Evolutionary conservation across 2,329 filamentous ascomycete genomes (phyloP), one percentile per base, ranked within the genome.

Genomic region (Fusarium kyushuense): DNA sequence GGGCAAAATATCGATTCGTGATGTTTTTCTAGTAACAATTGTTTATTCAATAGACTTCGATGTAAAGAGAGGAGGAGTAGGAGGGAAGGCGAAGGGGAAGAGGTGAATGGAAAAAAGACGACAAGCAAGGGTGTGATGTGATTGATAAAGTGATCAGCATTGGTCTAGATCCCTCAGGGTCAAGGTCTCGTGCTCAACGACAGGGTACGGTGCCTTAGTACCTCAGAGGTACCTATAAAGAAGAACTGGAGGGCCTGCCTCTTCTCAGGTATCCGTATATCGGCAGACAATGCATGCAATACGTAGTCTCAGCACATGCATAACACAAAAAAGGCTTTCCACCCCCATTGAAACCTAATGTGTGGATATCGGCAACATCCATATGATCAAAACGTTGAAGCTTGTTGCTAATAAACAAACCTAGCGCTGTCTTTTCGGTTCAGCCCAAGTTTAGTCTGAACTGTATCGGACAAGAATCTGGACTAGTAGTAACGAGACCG

Each of bases 161-260:
- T 47, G 60, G 60, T 63, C 60, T 64, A 64, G 60, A 65, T 64
- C 60, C 33, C 29, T 54, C 49, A 63, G 54, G 47, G 55, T 35
- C 43, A 47, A 63, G 46, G 61, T 64, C 59, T 64, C 59, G 61
- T 64, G 61, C 61, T 41, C 53, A 59, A 59, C 10, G 21, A 53
- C 45, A 63, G 40, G 46, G 43, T 57, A 56, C 30, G 11, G 41
- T 43, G n/a, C 19, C 30, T 48, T 27, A 27, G 27, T 27, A 25
- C 46, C 32, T n/a, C n/a, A n/a, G n/a, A n/a, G n/a, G n/a, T 25
- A 58, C 30, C 21, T 53, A 23, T 38, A 53, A 32, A 48, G 19
- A 48, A n/a, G n/a, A 42, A n/a, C 40, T 16, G 40, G 21, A 42
- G 21, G 41, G 25, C 45, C 45, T 48, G 19, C 30, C 13, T 49